phyloP scores from a whole-genome alignment of 257 asterid species.

The Gentiana macrophylla region DNA sequence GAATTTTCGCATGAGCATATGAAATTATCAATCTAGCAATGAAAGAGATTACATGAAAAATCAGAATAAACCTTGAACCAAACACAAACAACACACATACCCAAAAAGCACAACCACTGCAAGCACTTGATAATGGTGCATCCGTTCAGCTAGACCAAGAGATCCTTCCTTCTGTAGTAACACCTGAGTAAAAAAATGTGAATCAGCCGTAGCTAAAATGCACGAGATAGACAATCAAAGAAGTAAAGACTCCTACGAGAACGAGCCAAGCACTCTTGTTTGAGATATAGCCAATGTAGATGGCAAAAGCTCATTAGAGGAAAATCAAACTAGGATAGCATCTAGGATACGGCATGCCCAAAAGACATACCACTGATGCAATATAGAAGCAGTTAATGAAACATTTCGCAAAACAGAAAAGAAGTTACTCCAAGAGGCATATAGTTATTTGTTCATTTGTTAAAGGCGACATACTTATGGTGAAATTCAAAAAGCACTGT shows the following conservation, averaged over 20 bases:
- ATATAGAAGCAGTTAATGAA: too few species aligned
- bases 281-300: too few species aligned
- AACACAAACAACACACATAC: conserved; percentile 21
- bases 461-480: too few species aligned
- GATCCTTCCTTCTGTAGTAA: conserved; percentile 56
- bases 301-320: too few species aligned
- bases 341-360: too few species aligned
- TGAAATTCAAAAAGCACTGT: too few species aligned
- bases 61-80: not conserved
- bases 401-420: too few species aligned
- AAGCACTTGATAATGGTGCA: conserved; percentile 73
- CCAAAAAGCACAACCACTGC: conserved; percentile 84
- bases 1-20: too few species aligned
- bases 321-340: too few species aligned
- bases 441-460: too few species aligned
- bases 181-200: conserved; percentile 25
- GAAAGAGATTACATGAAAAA: not conserved
- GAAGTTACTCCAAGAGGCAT: too few species aligned
- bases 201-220: conserved; percentile 7
- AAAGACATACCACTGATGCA: too few species aligned
- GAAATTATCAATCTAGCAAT: not conserved
- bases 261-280: not conserved
- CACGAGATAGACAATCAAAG: conserved; percentile 11
- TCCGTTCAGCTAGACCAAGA: conserved; percentile 44
- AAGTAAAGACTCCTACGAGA: conserved; percentile 1